phyloP scores from a whole-genome alignment of 228 moss, liverwort and hornwort genomes.

The Sphagnum fallax region DNA sequence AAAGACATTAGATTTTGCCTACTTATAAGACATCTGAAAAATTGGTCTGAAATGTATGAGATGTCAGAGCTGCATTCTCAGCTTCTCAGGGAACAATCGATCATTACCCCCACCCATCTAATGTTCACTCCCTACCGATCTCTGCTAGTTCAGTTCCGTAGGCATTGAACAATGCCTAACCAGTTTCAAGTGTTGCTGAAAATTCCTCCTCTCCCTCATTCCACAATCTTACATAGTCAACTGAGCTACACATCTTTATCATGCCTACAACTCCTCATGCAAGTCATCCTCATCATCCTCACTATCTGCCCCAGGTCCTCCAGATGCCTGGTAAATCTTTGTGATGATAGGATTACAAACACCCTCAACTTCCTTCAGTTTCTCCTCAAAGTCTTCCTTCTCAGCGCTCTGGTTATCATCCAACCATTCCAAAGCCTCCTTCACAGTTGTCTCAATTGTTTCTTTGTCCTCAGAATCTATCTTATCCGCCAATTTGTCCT shows the following conservation, averaged over 20 bases:
- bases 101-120: too few relatives aligned
- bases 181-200: too few relatives aligned
- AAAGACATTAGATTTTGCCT: too few relatives aligned
- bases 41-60: too few relatives aligned
- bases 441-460: slow-evolving; percentile 40
- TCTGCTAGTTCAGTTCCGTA: too few relatives aligned
- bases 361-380: slow-evolving; percentile 52
- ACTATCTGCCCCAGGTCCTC: neutral
- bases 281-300: slow-evolving; percentile 32
- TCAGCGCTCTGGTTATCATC: slow-evolving; percentile 51
- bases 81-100: too few relatives aligned
- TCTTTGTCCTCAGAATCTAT: slow-evolving; percentile 48
- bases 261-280: slow-evolving; percentile 48
- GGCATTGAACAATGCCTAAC: too few relatives aligned
- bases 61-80: too few relatives aligned
- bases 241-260: neutral
- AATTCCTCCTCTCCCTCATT: too few relatives aligned
- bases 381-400: slow-evolving; percentile 56
- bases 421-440: slow-evolving; percentile 57
- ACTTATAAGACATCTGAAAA: too few relatives aligned
- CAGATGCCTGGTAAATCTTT: slow-evolving; percentile 45
- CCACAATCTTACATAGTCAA: too few relatives aligned
- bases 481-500: slow-evolving; percentile 51
- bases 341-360: slow-evolving; percentile 57
- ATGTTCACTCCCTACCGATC: too few relatives aligned